Base-by-base conservation (phyloP, 2,329 filamentous ascomycete species). In the Thelonectria blattea region DNA sequence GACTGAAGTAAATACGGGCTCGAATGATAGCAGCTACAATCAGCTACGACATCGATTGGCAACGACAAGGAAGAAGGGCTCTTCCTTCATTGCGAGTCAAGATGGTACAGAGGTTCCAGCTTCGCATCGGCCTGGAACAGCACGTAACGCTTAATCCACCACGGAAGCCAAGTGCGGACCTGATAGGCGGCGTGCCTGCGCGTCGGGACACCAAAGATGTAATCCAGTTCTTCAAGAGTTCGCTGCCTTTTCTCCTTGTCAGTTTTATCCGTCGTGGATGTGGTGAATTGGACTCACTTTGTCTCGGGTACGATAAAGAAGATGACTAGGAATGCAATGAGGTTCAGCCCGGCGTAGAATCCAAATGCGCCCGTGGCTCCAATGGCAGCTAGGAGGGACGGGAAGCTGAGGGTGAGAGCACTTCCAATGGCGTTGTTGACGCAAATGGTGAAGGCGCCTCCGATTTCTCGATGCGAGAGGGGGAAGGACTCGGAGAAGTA, bases 281-380 rank as follows among this genome's bases (percentile, higher is more conserved):
- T 8, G n/a, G 20, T 34, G 1, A 0, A 15, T 45, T 4, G 12
- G 3, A 58, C 62, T 39, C 61, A 71, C 73, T 84, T 85, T 4
- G 83, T 85, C 69, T 85, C 83, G 1, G 83, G 83, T 0, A 86
- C 74, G 71, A 82, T 85, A 42, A 89, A 76, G 76, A 88, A 88
- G 64, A 90, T 89, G 78, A 90, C 83, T 22, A 85, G 59, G 15
- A 89, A 78, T 0, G 87, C 87, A 2, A 85, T 69, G 4, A 88
- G 65, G 63, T 90, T 91, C 8, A 90, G 75, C 0, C 76, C 85
- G 14, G 74, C 81, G 60, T 89, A 89, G 69, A 89, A 87, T 3
- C 84, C 81, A 65, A 89, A 88, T 2, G 85, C 83, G 7, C 74
- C 74, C 5, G 72, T 73, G 0, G 74, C 66, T 1, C 67, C 68